A percentile compares a stretch with the other conserved stretches of the same genome.
Evolutionary conservation across 1,284 basidiomycete species (phyloP).

Genomic region (Kwoniella shivajii): DNA sequence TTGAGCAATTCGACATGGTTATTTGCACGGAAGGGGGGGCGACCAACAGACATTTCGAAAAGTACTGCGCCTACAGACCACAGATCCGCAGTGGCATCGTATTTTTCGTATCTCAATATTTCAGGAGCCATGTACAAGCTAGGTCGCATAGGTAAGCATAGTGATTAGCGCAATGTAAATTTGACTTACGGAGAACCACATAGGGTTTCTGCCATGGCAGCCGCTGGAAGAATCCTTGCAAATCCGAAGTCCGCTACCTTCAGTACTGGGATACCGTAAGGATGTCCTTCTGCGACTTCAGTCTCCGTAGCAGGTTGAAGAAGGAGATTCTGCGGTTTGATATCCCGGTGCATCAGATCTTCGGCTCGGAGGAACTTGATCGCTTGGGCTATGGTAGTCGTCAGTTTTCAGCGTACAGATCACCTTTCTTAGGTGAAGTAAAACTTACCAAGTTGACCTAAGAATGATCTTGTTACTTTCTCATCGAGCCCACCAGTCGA

Average conservation of each 20-base stretch:
- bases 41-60: conserved; percentile 92
- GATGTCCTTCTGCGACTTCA: conserved; percentile 82
- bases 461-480: conserved; percentile 86
- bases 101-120: conserved; percentile 95
- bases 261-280: conserved; percentile 86
- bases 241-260: conserved; percentile 99
- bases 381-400: conserved; percentile 68
- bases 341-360: conserved; percentile 93
- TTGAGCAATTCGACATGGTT: conserved; percentile 95
- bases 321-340: conserved; percentile 94
- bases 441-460: conserved; percentile 80
- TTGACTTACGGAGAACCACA: conserved; percentile 88
- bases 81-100: conserved; percentile 95
- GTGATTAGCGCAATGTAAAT: not conserved
- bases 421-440: not conserved
- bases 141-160: not conserved
- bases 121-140: conserved; percentile 99
- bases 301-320: conserved; percentile 78
- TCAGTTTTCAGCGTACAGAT: not conserved
- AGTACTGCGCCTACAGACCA: conserved; percentile 98
- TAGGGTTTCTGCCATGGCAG: conserved; percentile 94
- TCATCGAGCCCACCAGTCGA: conserved; percentile 86
- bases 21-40: conserved; percentile 89
- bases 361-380: conserved; percentile 86
- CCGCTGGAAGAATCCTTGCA: conserved; percentile 84